Base-by-base conservation (phyloP, 495 filamentous ascomycete species). In the Symbiotaphrina buchneri region DNA sequence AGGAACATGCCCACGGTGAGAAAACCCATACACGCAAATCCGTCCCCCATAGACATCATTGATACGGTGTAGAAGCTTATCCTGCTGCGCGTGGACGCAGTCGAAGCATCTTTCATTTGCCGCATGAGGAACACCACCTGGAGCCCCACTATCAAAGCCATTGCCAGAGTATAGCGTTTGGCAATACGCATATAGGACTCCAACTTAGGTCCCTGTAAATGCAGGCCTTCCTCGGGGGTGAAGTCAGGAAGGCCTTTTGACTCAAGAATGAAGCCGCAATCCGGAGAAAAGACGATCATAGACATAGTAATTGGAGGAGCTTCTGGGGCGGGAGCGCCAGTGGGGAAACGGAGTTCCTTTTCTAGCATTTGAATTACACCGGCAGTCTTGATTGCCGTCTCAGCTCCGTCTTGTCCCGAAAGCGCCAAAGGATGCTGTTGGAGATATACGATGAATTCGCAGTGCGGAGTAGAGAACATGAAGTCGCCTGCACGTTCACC, bases 181-280 rank as follows among this genome's bases (percentile, higher is more conserved):
- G 68, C 71, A 37, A 58, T 59, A 41, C 65, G 60, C 18, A 74
- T 58, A 37, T 71, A 74, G 8, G 74, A 56, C 44, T 93, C 83
- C 32, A 73, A 53, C 44, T 95, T 94, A 16, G 70, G 60, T 0
- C 87, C 83, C 6, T 60, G 43, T 14, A 92, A 58, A 47, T 90
- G 81, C 18, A 67, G 44, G 4, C 55, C 60, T 26, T 83, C 68
- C 13, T 53, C 56, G 2, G 67, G 65, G 5, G 69, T 48, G 38
- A 62, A 81, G 11, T 72, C 61, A 4, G 82, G 80, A 2, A 77
- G 67, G 0, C 79, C 77, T 48, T 87, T 83, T 4, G 76, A 80
- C 44, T 87, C 74, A n/a, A 97, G 64, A 21, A 90, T 68, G 42
- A 81, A 85, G 6, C 74, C 79, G 46, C 87, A 97, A 45, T 93